A percentile compares a stretch with the other conserved stretches of the same genome.
Conservation (phyloP, 2,329 filamentous ascomycete genomes). For the Fonsecaea erecta region DNA sequence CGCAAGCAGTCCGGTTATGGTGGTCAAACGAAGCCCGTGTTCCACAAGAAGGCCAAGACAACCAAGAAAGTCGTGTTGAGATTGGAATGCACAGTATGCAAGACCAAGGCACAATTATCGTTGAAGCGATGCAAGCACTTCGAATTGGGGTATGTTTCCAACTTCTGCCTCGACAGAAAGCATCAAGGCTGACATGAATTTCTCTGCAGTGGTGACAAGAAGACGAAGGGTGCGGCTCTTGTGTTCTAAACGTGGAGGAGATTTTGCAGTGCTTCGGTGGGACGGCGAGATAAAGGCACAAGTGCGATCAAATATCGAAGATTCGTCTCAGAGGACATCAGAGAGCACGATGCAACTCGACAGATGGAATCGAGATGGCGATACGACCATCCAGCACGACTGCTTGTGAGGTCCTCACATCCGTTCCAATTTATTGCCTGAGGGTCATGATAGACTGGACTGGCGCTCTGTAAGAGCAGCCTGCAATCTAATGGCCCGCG, state of each 20-base stretch:
- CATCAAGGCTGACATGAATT: conserved; percentile 18
- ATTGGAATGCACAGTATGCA: conserved; percentile 93
- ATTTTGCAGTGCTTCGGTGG: conserved; percentile 20
- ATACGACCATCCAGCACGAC: neutral
- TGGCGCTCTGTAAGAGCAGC: neutral
- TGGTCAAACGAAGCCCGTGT: conserved; percentile 99
- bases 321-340: neutral
- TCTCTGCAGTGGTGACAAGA: conserved; percentile 93
- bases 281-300: conserved; percentile 13
- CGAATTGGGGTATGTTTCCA: conserved; percentile 82
- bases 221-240: conserved; percentile 99
- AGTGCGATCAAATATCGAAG: neutral
- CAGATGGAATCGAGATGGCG: neutral
- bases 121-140: conserved; percentile 99
- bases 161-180: conserved; percentile 11
- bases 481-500: neutral
- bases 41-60: conserved; percentile 99
- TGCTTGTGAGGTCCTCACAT: neutral
- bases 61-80: conserved; percentile 99
- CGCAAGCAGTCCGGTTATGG: conserved; percentile 99
- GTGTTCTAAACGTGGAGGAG: conserved; percentile 79
- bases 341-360: conserved; percentile 12
- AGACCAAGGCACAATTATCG: conserved; percentile 92
- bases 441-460: neutral
- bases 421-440: neutral